Conservation (phyloP, 441 rosid genomes). For the Populus trichocarpa region DNA sequence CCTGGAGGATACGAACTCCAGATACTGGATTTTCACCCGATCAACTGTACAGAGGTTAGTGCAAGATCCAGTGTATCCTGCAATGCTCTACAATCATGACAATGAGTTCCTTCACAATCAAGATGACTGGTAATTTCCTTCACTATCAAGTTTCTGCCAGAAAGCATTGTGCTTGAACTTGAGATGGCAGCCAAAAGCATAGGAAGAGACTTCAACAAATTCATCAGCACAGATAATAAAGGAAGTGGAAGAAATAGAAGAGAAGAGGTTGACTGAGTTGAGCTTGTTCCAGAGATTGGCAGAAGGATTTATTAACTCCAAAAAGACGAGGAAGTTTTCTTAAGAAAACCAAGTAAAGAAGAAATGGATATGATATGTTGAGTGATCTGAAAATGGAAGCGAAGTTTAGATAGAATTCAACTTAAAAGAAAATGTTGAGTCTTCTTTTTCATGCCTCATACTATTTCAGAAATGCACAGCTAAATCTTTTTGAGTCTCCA, state of each 20-base stretch:
- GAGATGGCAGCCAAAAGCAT: slow-evolving; percentile 73
- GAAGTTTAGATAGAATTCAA: slow-evolving; percentile 54
- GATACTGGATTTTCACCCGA: slow-evolving; percentile 81
- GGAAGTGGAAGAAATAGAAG: slow-evolving; percentile 63
- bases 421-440: background rate
- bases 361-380: slow-evolving; percentile 56
- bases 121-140: slow-evolving; percentile 77
- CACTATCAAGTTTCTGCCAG: slow-evolving; percentile 34
- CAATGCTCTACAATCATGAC: slow-evolving; percentile 73
- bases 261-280: slow-evolving; percentile 61
- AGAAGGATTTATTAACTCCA: slow-evolving; percentile 66
- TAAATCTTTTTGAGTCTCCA: background rate
- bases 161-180: slow-evolving; percentile 73
- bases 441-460: background rate
- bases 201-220: slow-evolving; percentile 74
- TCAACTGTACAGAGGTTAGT: slow-evolving; percentile 62
- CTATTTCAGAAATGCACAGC: background rate
- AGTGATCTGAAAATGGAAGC: slow-evolving; percentile 80
- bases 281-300: slow-evolving; percentile 65
- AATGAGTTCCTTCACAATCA: slow-evolving; percentile 93
- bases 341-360: slow-evolving; percentile 58
- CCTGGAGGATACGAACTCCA: slow-evolving; percentile 82
- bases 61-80: slow-evolving; percentile 78
- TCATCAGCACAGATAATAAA: slow-evolving; percentile 61
- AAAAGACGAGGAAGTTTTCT: slow-evolving; percentile 64